These are phyloP conservation scores for Lipomyces spencermartinsiae DNA, from an alignment of 805 yeast species.

Conservation along the genomic window DNA sequence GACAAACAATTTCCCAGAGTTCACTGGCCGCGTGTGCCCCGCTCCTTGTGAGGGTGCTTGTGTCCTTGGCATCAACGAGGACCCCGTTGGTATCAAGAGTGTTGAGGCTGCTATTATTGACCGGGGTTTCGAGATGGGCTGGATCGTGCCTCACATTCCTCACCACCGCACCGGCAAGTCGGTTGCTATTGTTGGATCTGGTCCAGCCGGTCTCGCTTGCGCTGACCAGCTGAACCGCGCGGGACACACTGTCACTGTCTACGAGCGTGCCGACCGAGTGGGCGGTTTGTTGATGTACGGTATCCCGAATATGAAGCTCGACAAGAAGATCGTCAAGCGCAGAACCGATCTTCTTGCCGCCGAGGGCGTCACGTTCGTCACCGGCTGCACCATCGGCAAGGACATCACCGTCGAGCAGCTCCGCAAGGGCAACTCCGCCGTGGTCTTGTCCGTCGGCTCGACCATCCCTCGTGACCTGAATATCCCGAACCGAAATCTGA, in stretches of 20 bases:
- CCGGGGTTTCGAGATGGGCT: constrained; percentile 93
- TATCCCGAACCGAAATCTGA: constrained; percentile 91
- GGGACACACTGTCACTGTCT: constrained; percentile 90
- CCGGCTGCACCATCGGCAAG: constrained; percentile 82
- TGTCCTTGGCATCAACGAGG: constrained; percentile 89
- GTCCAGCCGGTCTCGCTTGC: constrained; percentile 95
- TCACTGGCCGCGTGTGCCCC: constrained; percentile 97
- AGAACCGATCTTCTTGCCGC: constrained; percentile 89
- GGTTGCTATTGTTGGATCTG: constrained; percentile 91
- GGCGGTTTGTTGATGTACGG: constrained; percentile 99
- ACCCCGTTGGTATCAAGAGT: constrained; percentile 95
- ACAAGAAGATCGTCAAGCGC: constrained; percentile 88
- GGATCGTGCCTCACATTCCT: constrained; percentile 90
- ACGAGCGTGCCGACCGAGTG: constrained; percentile 91
- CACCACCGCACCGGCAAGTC: constrained; percentile 78
- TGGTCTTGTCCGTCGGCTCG: constrained; percentile 89
- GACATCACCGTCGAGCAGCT: constrained; percentile 69
- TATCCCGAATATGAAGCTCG: constrained; percentile 98
- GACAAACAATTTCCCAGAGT: constrained; percentile 99
- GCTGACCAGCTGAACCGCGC: constrained; percentile 98
- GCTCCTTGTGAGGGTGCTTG: constrained; percentile 99
- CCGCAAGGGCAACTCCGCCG: constrained; percentile 73
- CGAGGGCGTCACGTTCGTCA: constrained; percentile 83
- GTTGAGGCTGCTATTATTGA: constrained; percentile 96
- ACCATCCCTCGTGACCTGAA: constrained; percentile 94